These are phyloP conservation scores for Arabidopsis hybrid DNA, from an alignment of 441 rosid species.

Conservation along the genomic window DNA sequence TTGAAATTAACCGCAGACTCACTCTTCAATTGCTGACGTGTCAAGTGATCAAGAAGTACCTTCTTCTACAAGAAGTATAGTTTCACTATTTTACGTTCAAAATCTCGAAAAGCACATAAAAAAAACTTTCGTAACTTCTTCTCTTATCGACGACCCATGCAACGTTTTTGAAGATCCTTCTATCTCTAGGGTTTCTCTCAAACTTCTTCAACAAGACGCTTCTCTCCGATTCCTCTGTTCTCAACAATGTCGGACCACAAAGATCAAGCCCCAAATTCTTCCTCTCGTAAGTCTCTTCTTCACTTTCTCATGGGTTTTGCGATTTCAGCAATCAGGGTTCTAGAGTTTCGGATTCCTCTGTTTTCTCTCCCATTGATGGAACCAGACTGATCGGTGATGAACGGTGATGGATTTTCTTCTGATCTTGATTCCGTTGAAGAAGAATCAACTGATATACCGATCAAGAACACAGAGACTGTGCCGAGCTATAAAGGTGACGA, in stretches of 20 bases:
- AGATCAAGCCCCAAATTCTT: slow-evolving; percentile 4
- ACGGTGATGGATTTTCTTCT: not conserved
- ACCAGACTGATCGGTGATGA: slow-evolving; percentile 2
- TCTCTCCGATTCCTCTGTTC: slow-evolving; percentile 16
- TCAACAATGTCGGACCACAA: slow-evolving; percentile 14
- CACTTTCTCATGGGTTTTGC: not conserved
- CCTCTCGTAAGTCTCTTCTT: slow-evolving; percentile 8
- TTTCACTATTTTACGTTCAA: not conserved
- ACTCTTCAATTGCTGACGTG: not conserved
- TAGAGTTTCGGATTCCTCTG: not conserved
- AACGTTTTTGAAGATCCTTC: not conserved
- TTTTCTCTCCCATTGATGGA: not conserved
- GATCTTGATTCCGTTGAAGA: slow-evolving; percentile 25
- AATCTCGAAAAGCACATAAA: not conserved
- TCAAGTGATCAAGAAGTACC: slow-evolving; percentile 3
- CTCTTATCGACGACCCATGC: slow-evolving; percentile 6
- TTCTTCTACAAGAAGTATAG: slow-evolving; percentile 1
- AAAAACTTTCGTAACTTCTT: slow-evolving; percentile 15
- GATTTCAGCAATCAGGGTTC: not conserved
- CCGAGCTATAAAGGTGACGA: not conserved
- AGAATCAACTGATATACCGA: not conserved
- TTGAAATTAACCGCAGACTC: not conserved
- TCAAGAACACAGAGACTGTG: slow-evolving; percentile 16
- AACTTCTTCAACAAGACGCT: slow-evolving; percentile 15
- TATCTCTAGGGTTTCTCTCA: slow-evolving; percentile 18